These are phyloP conservation scores for Beauveria sp. DNA, from an alignment of 2,329 filamentous ascomycete genomes.

Conservation along the genomic window DNA sequence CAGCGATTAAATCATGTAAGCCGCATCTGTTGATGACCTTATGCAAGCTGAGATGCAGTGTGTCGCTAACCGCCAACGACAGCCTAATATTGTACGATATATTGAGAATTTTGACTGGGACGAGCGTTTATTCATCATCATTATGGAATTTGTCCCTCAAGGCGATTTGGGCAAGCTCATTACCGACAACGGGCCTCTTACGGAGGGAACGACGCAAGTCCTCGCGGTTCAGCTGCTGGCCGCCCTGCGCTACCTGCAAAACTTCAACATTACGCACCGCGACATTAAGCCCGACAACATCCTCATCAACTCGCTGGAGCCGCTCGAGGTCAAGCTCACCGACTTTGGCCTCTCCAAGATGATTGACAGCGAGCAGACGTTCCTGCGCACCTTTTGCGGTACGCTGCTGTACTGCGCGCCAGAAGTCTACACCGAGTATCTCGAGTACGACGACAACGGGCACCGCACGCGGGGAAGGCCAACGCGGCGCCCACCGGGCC, in stretches of 20 bases:
- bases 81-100: conserved; percentile 87
- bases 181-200: conserved; percentile 49
- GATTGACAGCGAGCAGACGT: conserved; percentile 81
- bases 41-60: background rate
- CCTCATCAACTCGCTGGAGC: conserved; percentile 64
- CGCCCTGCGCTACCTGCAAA: conserved; percentile 80
- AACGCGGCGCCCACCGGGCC: conserved; percentile 47
- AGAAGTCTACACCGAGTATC: conserved; percentile 78
- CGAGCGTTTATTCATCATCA: conserved; percentile 81
- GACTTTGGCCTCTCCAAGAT: conserved; percentile 97
- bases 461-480: conserved; percentile 56
- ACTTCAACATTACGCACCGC: conserved; percentile 87
- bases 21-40: conserved; percentile 8
- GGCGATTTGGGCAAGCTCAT: conserved; percentile 79
- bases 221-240: conserved; percentile 72
- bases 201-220: conserved; percentile 59
- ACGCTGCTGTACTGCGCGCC: conserved; percentile 94
- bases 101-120: conserved; percentile 81
- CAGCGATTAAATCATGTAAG: conserved; percentile 72
- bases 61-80: background rate
- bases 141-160: conserved; percentile 84
- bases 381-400: conserved; percentile 92
- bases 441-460: conserved; percentile 62
- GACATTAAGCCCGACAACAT: conserved; percentile 99
- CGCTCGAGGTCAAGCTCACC: conserved; percentile 80